Evolutionary conservation across 495 filamentous ascomycete species (phyloP).

Genomic region (Platismatia glauca): DNA sequence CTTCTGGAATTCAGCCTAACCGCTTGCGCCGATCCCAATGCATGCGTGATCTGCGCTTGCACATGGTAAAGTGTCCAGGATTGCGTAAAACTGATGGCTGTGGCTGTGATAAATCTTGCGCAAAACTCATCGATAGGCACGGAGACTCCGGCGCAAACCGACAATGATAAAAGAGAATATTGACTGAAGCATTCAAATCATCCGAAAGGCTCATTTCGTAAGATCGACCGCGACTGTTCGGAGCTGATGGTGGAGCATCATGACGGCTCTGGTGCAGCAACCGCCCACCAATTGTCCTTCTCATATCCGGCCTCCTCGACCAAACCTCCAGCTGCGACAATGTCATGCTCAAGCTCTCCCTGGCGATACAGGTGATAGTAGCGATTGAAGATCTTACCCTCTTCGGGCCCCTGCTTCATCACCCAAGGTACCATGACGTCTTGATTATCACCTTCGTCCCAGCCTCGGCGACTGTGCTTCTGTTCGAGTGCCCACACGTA

Average conservation of each 20-base stretch:
- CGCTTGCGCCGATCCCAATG: neutral
- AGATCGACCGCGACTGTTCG: neutral
- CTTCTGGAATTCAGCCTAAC: neutral
- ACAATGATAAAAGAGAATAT: neutral
- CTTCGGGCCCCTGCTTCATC: constrained; percentile 38
- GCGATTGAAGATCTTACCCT: constrained; percentile 60
- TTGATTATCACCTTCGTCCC: constrained; percentile 78
- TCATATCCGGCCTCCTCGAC: constrained; percentile 84
- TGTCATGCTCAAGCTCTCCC: constrained; percentile 78
- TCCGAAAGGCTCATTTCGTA: neutral
- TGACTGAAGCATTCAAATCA: too few relatives aligned
- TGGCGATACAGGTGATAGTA: constrained; percentile 92
- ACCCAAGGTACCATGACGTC: constrained; percentile 98
- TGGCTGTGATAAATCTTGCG: neutral
- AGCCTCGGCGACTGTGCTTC: constrained; percentile 77
- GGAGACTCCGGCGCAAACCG: neutral
- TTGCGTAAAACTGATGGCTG: neutral
- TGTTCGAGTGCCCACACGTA: constrained; percentile 99
- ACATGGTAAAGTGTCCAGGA: too few relatives aligned
- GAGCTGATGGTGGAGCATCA: neutral
- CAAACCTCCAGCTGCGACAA: constrained; percentile 61
- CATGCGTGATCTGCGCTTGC: neutral
- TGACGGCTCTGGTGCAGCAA: constrained; percentile 35
- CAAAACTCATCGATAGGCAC: neutral
- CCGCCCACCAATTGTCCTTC: constrained; percentile 97